Evolutionary conservation across 345 rosid genomes (phyloP).

Genomic region (Clausena lansium): DNA sequence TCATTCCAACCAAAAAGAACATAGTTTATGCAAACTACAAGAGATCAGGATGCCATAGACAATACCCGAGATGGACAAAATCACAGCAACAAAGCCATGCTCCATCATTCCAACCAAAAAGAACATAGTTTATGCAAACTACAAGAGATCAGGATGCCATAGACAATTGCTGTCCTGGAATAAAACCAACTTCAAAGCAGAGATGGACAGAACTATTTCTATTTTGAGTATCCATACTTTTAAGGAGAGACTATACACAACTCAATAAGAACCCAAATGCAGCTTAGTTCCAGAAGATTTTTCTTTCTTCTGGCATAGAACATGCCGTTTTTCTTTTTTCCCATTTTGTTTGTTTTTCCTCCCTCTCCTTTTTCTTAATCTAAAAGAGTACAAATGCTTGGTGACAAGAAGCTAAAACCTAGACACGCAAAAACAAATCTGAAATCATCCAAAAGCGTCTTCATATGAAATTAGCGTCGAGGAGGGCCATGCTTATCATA

Average conservation of each 20-base stretch:
- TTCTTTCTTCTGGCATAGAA: not conserved
- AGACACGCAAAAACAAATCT: not conserved
- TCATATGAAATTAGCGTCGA: not conserved
- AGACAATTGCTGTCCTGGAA: not conserved
- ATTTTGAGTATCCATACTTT: not conserved
- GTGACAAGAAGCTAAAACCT: slow-evolving; percentile 11
- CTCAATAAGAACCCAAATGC: not conserved
- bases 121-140: not conserved
- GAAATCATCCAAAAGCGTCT: not conserved
- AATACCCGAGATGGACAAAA: not conserved
- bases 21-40: not conserved
- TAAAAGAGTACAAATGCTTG: not conserved
- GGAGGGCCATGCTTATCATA: slow-evolving; percentile 9
- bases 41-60: not conserved
- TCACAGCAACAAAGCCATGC: not conserved
- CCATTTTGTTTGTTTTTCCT: too few relatives aligned
- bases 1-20: not conserved
- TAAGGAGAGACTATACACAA: not conserved
- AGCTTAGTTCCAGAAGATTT: not conserved
- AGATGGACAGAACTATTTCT: not conserved
- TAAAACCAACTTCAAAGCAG: too few relatives aligned
- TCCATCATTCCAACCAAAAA: not conserved
- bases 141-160: not conserved
- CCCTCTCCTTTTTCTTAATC: too few relatives aligned
- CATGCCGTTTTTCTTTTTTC: too few relatives aligned